Base-by-base conservation (phyloP, 2,329 filamentous ascomycete species). In the Phialophora verrucosa region DNA sequence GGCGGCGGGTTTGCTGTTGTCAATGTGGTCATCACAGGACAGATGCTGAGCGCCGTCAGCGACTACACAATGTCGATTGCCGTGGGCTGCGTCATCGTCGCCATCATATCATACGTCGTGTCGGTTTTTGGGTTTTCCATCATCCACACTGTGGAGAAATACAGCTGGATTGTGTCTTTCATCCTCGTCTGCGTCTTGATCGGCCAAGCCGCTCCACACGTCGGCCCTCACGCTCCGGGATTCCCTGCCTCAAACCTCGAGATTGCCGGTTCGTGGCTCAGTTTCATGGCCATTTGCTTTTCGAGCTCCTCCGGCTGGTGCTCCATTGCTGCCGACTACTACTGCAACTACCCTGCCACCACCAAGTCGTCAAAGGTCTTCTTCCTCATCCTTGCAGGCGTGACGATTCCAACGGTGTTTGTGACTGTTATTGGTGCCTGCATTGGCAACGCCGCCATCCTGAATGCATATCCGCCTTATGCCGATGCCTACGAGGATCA, bases 171-270 rank as follows among this genome's bases (percentile, higher is more conserved):
- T 29, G 61, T 74, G 20, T 72, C 70, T 44, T 75, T 75, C 65
- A 70, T 76, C 14, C 68, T 75, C 42, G 77, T 84, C 70, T 75
- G 80, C 65, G 75, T 84, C 62, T 79, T 84, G 62, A 79, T 83
- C 59, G 82, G 79, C 17, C 76, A 83, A 74, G 78, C 81, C 1
- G 81, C 77, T 10, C 75, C 74, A 6, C 80, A 83, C 61, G 76
- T 82, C 10, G 78, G 82, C 61, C 74, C 81, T 62, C 74, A 69
- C 32, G 73, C 74, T 7, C 76, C 76, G 10, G 74, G 73, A 2
- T 60, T 65, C 8, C 74, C 75, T 3, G 74, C 60, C 25, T 62
- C 74, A 20, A 78, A 78, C 20, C 69, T 78, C 3, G 73, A 68
- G 17, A 72, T 77, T 44, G 75, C 76, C 10, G 79, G 78, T 31